Evolutionary conservation across 2,329 filamentous ascomycete species (phyloP), one percentile per base, ranked within the genome.

Genomic region (Zasmidium cellare): DNA sequence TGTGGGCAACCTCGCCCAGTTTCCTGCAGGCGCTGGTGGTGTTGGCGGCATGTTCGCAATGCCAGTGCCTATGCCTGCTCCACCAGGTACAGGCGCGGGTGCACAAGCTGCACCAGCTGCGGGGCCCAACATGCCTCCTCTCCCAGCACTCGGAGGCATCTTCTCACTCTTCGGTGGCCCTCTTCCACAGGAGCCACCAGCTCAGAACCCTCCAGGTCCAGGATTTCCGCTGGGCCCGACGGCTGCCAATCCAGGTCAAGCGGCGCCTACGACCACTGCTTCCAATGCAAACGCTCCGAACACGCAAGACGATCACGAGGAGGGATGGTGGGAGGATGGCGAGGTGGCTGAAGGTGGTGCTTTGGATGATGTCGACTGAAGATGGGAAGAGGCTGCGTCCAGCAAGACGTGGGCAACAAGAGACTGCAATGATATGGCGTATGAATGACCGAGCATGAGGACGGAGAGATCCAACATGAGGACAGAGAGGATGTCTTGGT

Each of bases 281-380:
- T 9, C 12, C 35, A 41, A 41, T 11, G 11, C 6, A 5, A 28
- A 11, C 25, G 11, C 25, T 11, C 1, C 25, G 18, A 9, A 20
- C 25, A 16, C 35, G 24, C 7, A 20, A 9, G 25, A 51, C 16
- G 25, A 20, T 7, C 16, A 12, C n/a, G 48, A 51, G 3, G 25
- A 20, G 18, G 48, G 35, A 16, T n/a, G 7, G 35, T 41, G 35
- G 35, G 35, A 41, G 35, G n/a, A 6, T n/a, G n/a, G 16, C 35
- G 35, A n/a, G 35, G 16, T 16, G 35, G 16, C 28, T 22, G 24
- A 38, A 7, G 48, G 48, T 16, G 48, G 48, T 19, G 48, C 14
- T 7, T 20, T 51, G 48, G 48, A 51, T 20, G 25, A 51, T 51
- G 48, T 51, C n/a, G 48, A 51, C n/a, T 41, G 35, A 41, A 28